Conservation (phyloP, 2,329 filamentous ascomycete genomes). For the Zymoseptoria crescenta region DNA sequence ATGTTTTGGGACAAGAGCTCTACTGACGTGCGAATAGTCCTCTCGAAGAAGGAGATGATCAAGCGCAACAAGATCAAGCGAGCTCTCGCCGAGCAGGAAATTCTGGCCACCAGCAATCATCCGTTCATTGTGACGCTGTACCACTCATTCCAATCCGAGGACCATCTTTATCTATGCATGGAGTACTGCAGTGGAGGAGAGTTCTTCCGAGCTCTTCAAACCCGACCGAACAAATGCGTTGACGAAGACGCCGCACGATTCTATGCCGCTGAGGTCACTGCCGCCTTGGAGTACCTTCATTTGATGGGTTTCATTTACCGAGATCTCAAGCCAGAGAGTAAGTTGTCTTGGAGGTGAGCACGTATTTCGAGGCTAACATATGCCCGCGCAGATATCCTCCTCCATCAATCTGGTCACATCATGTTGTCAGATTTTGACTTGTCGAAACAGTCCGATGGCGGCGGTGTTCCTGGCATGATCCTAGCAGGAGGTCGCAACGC, state of each 20-base stretch:
- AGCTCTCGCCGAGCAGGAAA: conserved; percentile 94
- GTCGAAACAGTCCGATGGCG: conserved; percentile 93
- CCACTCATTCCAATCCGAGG: conserved; percentile 98
- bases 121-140: conserved; percentile 98
- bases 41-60: conserved; percentile 99
- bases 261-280: conserved; percentile 95
- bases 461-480: conserved; percentile 97
- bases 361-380: neutral
- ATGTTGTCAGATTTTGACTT: conserved; percentile 99
- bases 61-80: conserved; percentile 99
- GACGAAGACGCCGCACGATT: conserved; percentile 94
- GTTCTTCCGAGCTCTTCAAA: conserved; percentile 95
- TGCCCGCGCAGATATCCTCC: conserved; percentile 67
- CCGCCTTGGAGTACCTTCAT: conserved; percentile 91
- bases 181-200: conserved; percentile 98
- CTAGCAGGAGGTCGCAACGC: conserved; percentile 62
- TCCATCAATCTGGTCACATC: conserved; percentile 98
- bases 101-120: conserved; percentile 95
- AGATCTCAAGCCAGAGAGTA: conserved; percentile 94
- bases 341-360: conserved; percentile 30
- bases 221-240: conserved; percentile 92
- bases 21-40: conserved; percentile 49
- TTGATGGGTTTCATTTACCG: conserved; percentile 99
- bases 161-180: conserved; percentile 99
- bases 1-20: neutral